Evolutionary conservation across 148 eudicot genomes (phyloP).

Genomic region (Selenicereus undatus): DNA sequence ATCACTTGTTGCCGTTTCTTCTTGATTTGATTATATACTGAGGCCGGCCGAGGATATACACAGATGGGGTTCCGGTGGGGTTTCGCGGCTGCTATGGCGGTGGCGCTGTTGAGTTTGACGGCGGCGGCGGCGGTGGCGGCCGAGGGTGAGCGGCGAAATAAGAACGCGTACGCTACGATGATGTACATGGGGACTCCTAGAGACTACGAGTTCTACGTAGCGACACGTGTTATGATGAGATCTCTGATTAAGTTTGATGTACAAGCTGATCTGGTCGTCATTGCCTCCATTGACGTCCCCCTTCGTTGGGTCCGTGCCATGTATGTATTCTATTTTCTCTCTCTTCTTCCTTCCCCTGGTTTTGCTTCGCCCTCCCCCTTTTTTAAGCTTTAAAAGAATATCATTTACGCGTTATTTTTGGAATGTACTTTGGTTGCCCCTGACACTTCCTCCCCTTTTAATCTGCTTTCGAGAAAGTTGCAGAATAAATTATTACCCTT

Average conservation of each 20-base stretch:
- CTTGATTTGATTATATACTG: neutral
- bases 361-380: neutral
- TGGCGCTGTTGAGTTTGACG: neutral
- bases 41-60: neutral
- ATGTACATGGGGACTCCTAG: constrained; percentile 99
- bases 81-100: neutral
- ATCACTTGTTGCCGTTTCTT: neutral
- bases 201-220: constrained; percentile 91
- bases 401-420: neutral
- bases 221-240: constrained; percentile 84
- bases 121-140: constrained; percentile 8
- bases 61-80: neutral
- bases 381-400: neutral
- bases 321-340: constrained; percentile 36
- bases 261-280: constrained; percentile 89
- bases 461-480: neutral
- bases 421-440: neutral
- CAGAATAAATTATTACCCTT: too few relatives aligned
- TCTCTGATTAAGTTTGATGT: constrained; percentile 53
- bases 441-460: too few relatives aligned
- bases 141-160: constrained; percentile 14
- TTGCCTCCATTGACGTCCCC: constrained; percentile 94
- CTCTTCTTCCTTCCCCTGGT: neutral
- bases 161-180: constrained; percentile 93
- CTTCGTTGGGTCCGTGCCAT: constrained; percentile 62